Evolutionary conservation across 2,329 filamentous ascomycete species (phyloP).

Genomic region (Pestalotiopsis sp.): DNA sequence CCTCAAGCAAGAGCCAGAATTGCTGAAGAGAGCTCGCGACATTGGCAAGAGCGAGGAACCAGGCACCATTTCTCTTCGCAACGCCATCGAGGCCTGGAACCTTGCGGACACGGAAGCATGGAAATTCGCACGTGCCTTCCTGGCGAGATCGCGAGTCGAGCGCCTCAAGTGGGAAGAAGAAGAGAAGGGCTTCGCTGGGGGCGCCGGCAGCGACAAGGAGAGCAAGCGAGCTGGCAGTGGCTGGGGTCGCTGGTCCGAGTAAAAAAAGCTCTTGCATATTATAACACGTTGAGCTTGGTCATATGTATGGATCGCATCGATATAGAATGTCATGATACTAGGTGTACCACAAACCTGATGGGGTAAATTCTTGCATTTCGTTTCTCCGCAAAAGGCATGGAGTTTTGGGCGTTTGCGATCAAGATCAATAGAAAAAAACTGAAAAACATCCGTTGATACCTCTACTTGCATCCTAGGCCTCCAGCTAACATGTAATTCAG

Average conservation of each 20-base stretch:
- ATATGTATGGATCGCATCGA: background rate
- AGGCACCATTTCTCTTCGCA: conserved; percentile 48
- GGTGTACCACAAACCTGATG: background rate
- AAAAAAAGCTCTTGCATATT: background rate
- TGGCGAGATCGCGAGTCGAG: conserved; percentile 65
- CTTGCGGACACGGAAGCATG: conserved; percentile 77
- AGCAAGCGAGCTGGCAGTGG: conserved; percentile 23
- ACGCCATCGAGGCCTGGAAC: conserved; percentile 67
- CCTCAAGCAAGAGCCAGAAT: conserved; percentile 53
- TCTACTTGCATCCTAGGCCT: no score
- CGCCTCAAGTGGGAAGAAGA: conserved; percentile 70
- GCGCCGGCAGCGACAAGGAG: conserved; percentile 55
- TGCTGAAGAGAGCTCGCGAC: conserved; percentile 58
- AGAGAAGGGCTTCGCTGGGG: conserved; percentile 65
- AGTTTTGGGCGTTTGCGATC: conserved; percentile 1
- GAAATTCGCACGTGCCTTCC: conserved; percentile 72
- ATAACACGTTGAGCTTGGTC: background rate
- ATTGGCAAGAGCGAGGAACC: conserved; percentile 44
- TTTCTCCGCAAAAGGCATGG: background rate
- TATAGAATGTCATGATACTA: background rate
- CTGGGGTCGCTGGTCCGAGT: conserved; percentile 11
- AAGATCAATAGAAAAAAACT: background rate
- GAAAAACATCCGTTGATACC: background rate
- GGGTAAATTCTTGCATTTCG: background rate
- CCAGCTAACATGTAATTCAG: no score